Conservation (phyloP, 768 basidiomycete species). For the Kwoniella botswanensis region DNA sequence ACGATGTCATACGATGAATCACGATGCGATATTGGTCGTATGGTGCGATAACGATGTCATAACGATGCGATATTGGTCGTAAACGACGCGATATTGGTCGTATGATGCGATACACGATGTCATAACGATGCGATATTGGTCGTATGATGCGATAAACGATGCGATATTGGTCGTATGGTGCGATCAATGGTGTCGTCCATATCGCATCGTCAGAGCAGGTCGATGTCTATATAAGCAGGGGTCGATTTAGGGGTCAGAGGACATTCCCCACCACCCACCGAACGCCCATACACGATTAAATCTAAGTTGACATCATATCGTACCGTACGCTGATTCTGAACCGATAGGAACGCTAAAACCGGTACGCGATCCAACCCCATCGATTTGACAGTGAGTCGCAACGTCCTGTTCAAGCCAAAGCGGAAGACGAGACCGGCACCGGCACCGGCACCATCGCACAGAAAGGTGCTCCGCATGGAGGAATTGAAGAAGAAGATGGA, state of each 20-base stretch:
- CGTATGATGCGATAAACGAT: conserved; percentile 1
- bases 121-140: conserved; percentile 9
- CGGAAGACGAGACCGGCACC: no score
- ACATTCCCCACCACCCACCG: not conserved
- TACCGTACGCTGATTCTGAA: not conserved
- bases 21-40: no score
- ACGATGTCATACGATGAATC: no score
- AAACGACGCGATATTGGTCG: no score
- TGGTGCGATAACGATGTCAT: no score
- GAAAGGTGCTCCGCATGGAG: no score
- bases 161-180: conserved; percentile 5
- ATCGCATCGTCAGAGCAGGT: not conserved
- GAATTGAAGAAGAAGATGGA: no score
- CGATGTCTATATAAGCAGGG: not conserved
- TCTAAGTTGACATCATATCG: not conserved
- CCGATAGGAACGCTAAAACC: not conserved
- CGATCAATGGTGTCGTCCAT: not conserved
- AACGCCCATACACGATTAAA: not conserved
- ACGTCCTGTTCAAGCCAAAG: no score
- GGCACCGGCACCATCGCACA: no score
- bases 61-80: no score
- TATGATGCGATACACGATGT: not conserved
- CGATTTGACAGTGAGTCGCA: no score
- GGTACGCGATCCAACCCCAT: not conserved
- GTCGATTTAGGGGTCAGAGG: not conserved